Conservation (phyloP, 495 filamentous ascomycete genomes). For the Hypoxylon crocopeplum region DNA sequence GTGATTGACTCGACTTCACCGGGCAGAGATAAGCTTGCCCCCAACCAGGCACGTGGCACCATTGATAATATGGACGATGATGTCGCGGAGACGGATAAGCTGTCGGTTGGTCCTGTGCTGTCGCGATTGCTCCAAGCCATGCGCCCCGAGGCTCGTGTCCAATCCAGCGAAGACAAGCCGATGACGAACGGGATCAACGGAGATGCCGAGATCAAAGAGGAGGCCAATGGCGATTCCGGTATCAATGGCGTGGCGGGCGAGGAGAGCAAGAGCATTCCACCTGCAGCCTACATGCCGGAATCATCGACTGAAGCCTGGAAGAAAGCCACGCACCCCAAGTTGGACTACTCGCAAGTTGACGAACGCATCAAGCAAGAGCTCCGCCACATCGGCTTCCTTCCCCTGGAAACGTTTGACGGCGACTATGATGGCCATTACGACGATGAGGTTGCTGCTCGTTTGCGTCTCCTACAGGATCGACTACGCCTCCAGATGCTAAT, state of each 20-base stretch:
- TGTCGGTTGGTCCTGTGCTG: slow-evolving; percentile 87
- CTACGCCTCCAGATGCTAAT: slow-evolving; percentile 79
- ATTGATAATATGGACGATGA: slow-evolving; percentile 88
- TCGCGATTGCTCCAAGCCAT: slow-evolving; percentile 82
- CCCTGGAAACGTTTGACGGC: slow-evolving; percentile 63
- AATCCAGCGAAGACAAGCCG: slow-evolving; percentile 63
- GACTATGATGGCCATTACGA: slow-evolving; percentile 91
- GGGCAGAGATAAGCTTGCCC: slow-evolving; percentile 67
- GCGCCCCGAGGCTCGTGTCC: slow-evolving; percentile 78
- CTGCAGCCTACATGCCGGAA: slow-evolving; percentile 80
- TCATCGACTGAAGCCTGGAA: slow-evolving; percentile 65
- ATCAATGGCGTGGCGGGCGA: slow-evolving; percentile 39
- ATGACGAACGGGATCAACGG: slow-evolving; percentile 64
- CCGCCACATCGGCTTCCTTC: slow-evolving; percentile 89
- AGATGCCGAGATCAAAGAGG: slow-evolving; percentile 60
- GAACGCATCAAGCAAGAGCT: slow-evolving; percentile 90
- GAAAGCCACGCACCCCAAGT: slow-evolving; percentile 65
- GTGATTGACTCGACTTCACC: slow-evolving; percentile 66
- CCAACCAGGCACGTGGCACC: slow-evolving; percentile 82
- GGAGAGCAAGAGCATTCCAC: slow-evolving; percentile 59
- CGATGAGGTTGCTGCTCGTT: slow-evolving; percentile 89
- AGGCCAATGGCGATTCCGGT: slow-evolving; percentile 55
- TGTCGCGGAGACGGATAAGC: slow-evolving; percentile 81
- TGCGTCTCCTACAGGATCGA: slow-evolving; percentile 82
- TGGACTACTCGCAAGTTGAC: slow-evolving; percentile 85